Conservation (phyloP, 2,329 filamentous ascomycete species). For the Dryadomyces quercus-mongolicae region DNA sequence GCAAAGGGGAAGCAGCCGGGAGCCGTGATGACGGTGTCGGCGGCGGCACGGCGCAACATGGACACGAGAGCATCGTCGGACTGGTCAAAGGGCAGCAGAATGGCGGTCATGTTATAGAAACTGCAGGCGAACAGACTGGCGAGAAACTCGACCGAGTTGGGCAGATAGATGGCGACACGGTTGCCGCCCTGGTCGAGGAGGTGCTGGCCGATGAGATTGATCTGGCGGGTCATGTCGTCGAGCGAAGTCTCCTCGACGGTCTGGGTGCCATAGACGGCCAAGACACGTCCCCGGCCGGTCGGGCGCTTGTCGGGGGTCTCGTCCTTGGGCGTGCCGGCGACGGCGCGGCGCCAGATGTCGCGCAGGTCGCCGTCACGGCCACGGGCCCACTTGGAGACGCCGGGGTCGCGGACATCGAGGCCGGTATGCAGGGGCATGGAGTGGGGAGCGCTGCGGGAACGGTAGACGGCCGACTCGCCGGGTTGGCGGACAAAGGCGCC, state of each 20-base stretch:
- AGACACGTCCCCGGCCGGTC: slow-evolving; percentile 51
- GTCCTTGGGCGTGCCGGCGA: slow-evolving; percentile 49
- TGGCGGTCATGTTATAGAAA: slow-evolving; percentile 78
- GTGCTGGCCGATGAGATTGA: slow-evolving; percentile 74
- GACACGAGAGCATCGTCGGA: slow-evolving; percentile 55
- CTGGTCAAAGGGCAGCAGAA: slow-evolving; percentile 75
- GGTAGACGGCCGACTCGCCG: slow-evolving; percentile 75
- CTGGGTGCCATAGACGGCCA: slow-evolving; percentile 69
- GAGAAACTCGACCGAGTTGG: slow-evolving; percentile 85
- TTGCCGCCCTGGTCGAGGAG: slow-evolving; percentile 59
- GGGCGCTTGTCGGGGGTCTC: neutral
- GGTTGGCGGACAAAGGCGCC: slow-evolving; percentile 69
- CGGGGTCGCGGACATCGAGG: slow-evolving; percentile 69
- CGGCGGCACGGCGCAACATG: slow-evolving; percentile 60
- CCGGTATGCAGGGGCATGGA: slow-evolving; percentile 69
- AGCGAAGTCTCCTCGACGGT: slow-evolving; percentile 61
- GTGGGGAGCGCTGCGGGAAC: slow-evolving; percentile 74
- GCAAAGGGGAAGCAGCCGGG: slow-evolving; percentile 82
- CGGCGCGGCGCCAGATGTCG: slow-evolving; percentile 74
- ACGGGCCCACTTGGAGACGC: slow-evolving; percentile 67
- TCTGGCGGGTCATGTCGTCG: slow-evolving; percentile 67
- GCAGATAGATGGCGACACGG: slow-evolving; percentile 78
- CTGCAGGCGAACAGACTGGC: slow-evolving; percentile 73
- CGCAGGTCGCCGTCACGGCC: slow-evolving; percentile 82
- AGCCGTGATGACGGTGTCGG: slow-evolving; percentile 71